Evolutionary conservation across 148 eudicot genomes (phyloP).

Genomic region (Vaccinium darrowii): DNA sequence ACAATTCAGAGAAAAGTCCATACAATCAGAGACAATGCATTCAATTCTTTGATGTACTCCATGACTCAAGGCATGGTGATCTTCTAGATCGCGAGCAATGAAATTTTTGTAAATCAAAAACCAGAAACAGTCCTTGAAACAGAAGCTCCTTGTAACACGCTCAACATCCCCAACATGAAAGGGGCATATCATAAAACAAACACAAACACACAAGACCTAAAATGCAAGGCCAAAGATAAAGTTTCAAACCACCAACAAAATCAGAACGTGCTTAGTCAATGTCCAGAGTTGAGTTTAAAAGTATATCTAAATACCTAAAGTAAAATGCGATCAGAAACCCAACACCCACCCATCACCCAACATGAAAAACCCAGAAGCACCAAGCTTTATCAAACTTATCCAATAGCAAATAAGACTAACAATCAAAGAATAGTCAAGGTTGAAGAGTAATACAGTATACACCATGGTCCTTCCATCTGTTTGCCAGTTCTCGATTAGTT

Average conservation of each 20-base stretch:
- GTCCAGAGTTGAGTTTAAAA: not conserved
- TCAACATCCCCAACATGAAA: not conserved
- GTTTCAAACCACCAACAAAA: not conserved
- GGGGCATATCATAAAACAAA: not conserved
- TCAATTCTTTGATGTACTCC: not conserved
- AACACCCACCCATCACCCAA: not conserved
- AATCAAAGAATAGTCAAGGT: not conserved
- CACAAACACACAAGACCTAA: not conserved
- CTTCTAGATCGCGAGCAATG: not conserved
- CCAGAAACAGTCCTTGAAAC: not conserved
- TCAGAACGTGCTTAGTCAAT: not conserved
- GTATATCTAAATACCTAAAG: not conserved
- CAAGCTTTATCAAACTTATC: not conserved
- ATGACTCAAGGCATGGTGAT: not conserved
- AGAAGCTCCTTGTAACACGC: not conserved
- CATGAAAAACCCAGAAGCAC: not conserved
- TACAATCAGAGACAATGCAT: not conserved
- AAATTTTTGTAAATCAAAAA: not conserved
- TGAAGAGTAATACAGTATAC: not conserved
- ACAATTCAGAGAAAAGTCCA: not conserved
- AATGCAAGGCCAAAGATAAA: not conserved
- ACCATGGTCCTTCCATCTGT: not conserved
- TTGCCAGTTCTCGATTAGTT: too few relatives aligned
- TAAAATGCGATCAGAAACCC: not conserved
- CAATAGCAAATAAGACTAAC: not conserved